Percentiles rank a stretch among this genome's conserved stretches.
Evolutionary conservation across 306 rosid species (phyloP).

Genomic region (Senna siamea): DNA sequence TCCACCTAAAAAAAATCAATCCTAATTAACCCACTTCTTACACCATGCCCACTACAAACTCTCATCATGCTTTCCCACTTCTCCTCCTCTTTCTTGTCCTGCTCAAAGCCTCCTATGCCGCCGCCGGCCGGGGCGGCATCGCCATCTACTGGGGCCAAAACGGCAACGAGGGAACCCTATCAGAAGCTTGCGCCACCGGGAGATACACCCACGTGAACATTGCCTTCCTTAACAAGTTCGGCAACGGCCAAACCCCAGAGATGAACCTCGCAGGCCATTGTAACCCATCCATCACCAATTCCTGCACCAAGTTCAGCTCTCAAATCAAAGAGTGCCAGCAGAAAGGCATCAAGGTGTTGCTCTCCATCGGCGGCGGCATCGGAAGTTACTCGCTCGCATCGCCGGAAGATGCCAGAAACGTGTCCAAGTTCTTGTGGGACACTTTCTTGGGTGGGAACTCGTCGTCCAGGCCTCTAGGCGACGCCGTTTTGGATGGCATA

Average conservation of each 20-base stretch:
- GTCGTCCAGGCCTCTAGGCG: constrained; percentile 62
- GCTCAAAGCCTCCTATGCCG: constrained; percentile 35
- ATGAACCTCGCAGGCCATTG: constrained; percentile 78
- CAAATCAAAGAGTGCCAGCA: constrained; percentile 60
- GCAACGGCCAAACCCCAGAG: constrained; percentile 54
- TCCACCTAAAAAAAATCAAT: too few species aligned
- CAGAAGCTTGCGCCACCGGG: constrained; percentile 66
- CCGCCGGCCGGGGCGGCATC: constrained; percentile 43
- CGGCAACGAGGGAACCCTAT: constrained; percentile 65
- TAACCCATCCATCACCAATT: constrained; percentile 45
- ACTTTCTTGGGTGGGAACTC: constrained; percentile 77
- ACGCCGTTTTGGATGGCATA: constrained; percentile 71
- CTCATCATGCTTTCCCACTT: constrained; percentile 13
- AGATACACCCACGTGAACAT: constrained; percentile 55
- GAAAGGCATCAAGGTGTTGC: constrained; percentile 62
- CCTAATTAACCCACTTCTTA: too few species aligned
- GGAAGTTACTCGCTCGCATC: constrained; percentile 68
- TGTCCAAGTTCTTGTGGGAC: constrained; percentile 58
- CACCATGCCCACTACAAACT: background rate
- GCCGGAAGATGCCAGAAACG: constrained; percentile 48
- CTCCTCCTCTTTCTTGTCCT: constrained; percentile 25
- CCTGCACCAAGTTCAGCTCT: constrained; percentile 50
- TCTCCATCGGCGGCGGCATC: constrained; percentile 69
- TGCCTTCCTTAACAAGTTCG: constrained; percentile 51
- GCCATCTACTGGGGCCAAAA: constrained; percentile 86